Evolutionary conservation across 2,329 filamentous ascomycete genomes (phyloP).

Genomic region (Aspergillus sp.): DNA sequence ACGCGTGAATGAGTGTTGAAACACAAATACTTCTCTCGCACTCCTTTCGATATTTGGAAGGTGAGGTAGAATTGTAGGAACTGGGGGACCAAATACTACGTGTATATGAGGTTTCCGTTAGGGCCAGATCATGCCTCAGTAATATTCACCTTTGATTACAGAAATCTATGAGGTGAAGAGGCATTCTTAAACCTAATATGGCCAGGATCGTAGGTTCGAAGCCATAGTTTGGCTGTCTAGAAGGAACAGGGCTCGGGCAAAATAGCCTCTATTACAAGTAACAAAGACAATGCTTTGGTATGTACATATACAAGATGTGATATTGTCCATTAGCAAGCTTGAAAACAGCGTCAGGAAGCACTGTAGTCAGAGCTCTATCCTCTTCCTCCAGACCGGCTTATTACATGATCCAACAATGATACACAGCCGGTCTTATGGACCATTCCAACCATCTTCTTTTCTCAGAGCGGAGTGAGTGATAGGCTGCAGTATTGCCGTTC

Average conservation of each 20-base stretch:
- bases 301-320: constrained; percentile 12
- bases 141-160: too few species aligned
- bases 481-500: not conserved
- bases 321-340: not conserved
- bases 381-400: not conserved
- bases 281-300: constrained; percentile 1
- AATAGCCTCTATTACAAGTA: constrained; percentile 4
- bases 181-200: not conserved
- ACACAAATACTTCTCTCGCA: too few species aligned
- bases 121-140: too few species aligned
- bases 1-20: not conserved
- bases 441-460: constrained; percentile 12
- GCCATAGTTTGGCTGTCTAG: too few species aligned
- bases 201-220: too few species aligned
- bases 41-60: too few species aligned
- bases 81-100: too few species aligned
- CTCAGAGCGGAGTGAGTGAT: constrained; percentile 22
- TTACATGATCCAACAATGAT: constrained; percentile 9
- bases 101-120: too few species aligned
- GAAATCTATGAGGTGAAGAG: not conserved
- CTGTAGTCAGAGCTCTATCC: not conserved
- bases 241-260: not conserved
- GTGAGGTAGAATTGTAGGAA: too few species aligned
- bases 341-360: not conserved
- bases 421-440: not conserved